phyloP scores from a whole-genome alignment of 345 rosid species.

The Hypericum perforatum region DNA sequence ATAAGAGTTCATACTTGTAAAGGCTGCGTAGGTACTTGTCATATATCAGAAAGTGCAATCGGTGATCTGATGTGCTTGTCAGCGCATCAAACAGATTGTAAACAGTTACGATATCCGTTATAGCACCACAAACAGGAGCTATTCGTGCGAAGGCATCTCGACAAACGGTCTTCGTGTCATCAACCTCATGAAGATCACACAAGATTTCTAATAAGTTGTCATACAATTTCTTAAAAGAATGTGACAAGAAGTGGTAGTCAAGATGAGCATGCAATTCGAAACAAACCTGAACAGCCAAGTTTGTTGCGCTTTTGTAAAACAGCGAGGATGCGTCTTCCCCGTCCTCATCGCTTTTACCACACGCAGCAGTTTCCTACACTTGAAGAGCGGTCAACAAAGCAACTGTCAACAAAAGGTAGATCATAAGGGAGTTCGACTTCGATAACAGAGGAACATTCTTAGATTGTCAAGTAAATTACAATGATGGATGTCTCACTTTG shows the following conservation, averaged over 20 bases:
- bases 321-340: conserved; percentile 72
- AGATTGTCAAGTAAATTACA: conserved; percentile 5
- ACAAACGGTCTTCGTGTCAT: conserved; percentile 68
- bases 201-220: neutral
- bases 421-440: no score
- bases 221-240: conserved; percentile 1
- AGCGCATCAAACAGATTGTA: conserved; percentile 86
- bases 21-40: conserved; percentile 85
- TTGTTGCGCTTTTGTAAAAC: conserved; percentile 68
- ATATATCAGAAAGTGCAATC: conserved; percentile 79
- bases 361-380: conserved; percentile 44
- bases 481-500: conserved; percentile 32
- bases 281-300: conserved; percentile 75
- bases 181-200: conserved; percentile 40
- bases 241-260: neutral
- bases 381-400: conserved; percentile 13
- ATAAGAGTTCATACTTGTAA: conserved; percentile 55
- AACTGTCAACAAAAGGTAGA: neutral
- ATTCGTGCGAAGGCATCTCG: conserved; percentile 83
- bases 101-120: conserved; percentile 78
- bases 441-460: no score
- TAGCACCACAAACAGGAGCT: conserved; percentile 71
- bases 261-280: neutral
- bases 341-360: conserved; percentile 35
- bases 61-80: conserved; percentile 49